A percentile compares a stretch with the other conserved stretches of the same genome.
phyloP scores from a whole-genome alignment of 2,329 filamentous ascomycete species.

The Rutstroemia sp. region DNA sequence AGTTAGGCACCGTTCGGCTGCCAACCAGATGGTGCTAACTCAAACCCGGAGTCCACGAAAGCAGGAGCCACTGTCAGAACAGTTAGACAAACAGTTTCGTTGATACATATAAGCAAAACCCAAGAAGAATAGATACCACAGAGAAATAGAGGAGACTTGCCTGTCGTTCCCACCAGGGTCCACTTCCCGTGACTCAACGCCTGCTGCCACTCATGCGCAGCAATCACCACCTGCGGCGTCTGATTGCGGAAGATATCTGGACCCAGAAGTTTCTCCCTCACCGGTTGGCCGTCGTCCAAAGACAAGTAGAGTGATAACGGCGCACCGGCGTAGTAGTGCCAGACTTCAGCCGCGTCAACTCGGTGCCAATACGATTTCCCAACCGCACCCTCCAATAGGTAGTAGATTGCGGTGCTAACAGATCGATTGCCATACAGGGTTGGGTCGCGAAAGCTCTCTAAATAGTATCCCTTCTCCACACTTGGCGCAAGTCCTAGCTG shows the following conservation, averaged over 20 bases:
- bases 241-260: slow-evolving; percentile 91
- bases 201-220: neutral
- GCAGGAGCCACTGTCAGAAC: neutral
- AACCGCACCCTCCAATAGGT: neutral
- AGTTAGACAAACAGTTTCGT: neutral
- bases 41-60: neutral
- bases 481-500: neutral
- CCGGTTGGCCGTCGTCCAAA: slow-evolving; percentile 11
- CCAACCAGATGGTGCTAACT: neutral
- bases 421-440: neutral
- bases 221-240: slow-evolving; percentile 14
- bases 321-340: neutral
- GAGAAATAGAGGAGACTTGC: neutral
- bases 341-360: neutral
- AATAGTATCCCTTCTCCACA: neutral
- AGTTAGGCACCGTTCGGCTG: neutral
- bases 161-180: neutral
- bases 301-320: neutral
- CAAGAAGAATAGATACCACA: neutral
- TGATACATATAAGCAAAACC: neutral
- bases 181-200: neutral
- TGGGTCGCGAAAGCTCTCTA: neutral
- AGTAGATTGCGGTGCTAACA: neutral
- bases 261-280: slow-evolving; percentile 56
- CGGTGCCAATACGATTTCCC: neutral